Base-by-base conservation (phyloP, 2,329 filamentous ascomycete species). In the Orbilia quercus region DNA sequence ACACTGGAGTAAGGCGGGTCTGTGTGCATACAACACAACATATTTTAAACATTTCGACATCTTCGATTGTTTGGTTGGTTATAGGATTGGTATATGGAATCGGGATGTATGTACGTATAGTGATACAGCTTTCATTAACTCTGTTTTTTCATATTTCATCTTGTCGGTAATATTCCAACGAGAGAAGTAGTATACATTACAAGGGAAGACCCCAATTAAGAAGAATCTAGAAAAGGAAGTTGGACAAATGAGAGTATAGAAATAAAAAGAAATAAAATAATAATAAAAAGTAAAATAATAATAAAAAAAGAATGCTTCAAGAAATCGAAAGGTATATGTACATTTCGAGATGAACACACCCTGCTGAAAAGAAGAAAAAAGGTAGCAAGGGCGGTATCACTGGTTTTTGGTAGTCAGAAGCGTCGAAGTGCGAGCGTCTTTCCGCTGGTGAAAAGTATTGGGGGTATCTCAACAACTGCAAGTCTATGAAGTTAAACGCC, bases 401-500 rank as follows among this genome's bases (percentile, higher is more conserved):
- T 31, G 53, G 25, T 28, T 16, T 51, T n/a, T n/a, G n/a, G 34
- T 69, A 50, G 64, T 55, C 55, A 55, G 64, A 69, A 62, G 64
- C n/a, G 31, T 42, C 34, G n/a, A 51, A 47, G 14, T 18, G 20
- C 7, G 45, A n/a, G n/a, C n/a, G n/a, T 9, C 23, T 55, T 50
- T 59, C 64, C 42, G 64, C 64, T 67, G 38, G 48, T 44, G 48
- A 62, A 60, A 51, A 51, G 40, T 40, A 36, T n/a, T n/a, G n/a
- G 48, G 64, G 64, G 64, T 69, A 69, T 69, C 55, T 66, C 47
- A 58, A 40, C 53, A 73, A 73, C 60, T 60, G 51, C 36, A 53
- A 36, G 62, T 73, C 69, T 73, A 73, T 66, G 47, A 73, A n/a
- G n/a, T n/a, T n/a, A n/a, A n/a, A 66, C 69, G 69, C 69, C 69